A percentile compares a stretch with the other conserved stretches of the same genome.
Evolutionary conservation across 169 alveolate species (phyloP).

Genomic region (Eimeria tenella): DNA sequence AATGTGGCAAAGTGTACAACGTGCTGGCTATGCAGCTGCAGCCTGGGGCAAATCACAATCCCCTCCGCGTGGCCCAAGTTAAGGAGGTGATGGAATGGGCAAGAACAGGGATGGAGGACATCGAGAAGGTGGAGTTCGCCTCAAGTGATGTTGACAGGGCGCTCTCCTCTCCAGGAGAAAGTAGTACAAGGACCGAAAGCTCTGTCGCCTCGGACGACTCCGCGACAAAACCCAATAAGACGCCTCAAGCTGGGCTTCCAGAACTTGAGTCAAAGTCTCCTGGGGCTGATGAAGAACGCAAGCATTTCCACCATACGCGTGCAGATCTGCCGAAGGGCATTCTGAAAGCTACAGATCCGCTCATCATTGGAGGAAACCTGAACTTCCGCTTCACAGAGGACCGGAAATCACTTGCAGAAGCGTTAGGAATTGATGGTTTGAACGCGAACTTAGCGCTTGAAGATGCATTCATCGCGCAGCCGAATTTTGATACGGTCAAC

Average conservation of each 20-base stretch:
- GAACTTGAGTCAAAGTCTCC: conserved; percentile 29
- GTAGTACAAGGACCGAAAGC: conserved; percentile 30
- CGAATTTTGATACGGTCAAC: conserved; percentile 76
- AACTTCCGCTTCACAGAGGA: conserved; percentile 82
- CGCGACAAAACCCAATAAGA: background rate
- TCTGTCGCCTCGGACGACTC: background rate
- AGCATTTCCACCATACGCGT: background rate
- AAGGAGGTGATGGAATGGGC: conserved; percentile 88
- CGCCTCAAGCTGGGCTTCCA: conserved; percentile 22
- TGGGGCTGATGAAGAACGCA: background rate
- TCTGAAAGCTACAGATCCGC: conserved; percentile 81
- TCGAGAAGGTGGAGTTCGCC: conserved; percentile 79
- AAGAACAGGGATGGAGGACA: conserved; percentile 80
- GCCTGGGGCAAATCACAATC: conserved; percentile 82
- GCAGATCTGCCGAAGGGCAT: conserved; percentile 77
- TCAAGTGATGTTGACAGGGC: conserved; percentile 81
- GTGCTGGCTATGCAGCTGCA: conserved; percentile 91
- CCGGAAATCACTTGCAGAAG: conserved; percentile 57
- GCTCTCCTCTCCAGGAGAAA: conserved; percentile 28
- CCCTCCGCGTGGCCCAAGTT: conserved; percentile 83
- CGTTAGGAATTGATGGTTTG: conserved; percentile 74
- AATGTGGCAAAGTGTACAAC: conserved; percentile 82
- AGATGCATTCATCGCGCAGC: conserved; percentile 74
- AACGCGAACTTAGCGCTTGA: conserved; percentile 66
- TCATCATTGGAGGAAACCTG: conserved; percentile 85